Conservation (phyloP, 1,284 basidiomycete genomes). For the Boletellus deceptivus region DNA sequence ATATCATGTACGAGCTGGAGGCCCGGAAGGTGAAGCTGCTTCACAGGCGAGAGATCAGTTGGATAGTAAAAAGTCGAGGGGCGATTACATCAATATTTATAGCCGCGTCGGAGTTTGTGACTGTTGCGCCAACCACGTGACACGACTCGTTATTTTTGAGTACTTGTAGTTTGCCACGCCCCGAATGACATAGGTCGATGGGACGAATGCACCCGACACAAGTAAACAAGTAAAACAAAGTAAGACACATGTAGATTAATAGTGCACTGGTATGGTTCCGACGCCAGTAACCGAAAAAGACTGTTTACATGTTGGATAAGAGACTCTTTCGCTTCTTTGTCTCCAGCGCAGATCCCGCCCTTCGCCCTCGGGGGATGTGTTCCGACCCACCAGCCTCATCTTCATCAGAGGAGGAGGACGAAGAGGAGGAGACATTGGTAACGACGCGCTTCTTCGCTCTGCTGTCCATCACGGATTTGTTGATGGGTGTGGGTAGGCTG, state of each 20-base stretch:
- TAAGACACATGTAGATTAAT: too few species aligned
- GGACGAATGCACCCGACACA: too few species aligned
- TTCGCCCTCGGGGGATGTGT: constrained; percentile 58
- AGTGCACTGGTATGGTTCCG: too few species aligned
- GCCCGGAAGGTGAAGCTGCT: constrained; percentile 15
- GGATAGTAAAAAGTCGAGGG: constrained; percentile 7
- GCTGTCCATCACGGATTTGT: constrained; percentile 21
- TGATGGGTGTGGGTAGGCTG: constrained; percentile 25
- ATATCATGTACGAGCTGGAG: constrained; percentile 66
- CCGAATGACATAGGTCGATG: too few species aligned
- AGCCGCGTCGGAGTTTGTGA: constrained; percentile 4
- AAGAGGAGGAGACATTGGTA: constrained; percentile 36
- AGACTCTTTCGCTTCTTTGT: constrained; percentile 26
- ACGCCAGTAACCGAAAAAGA: not conserved
- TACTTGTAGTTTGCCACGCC: too few species aligned
- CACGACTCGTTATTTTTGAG: too few species aligned
- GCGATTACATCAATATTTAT: constrained; percentile 15
- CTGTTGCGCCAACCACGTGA: constrained; percentile 17
- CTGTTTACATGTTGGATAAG: constrained; percentile 8
- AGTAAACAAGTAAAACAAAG: too few species aligned
- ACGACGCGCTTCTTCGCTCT: constrained; percentile 35
- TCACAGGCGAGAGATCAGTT: not conserved
- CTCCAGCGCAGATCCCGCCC: constrained; percentile 45
- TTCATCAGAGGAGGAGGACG: constrained; percentile 35
- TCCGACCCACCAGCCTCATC: constrained; percentile 40